Evolutionary conservation across 2,329 filamentous ascomycete species (phyloP).

Genomic region (Apiospora hydei): DNA sequence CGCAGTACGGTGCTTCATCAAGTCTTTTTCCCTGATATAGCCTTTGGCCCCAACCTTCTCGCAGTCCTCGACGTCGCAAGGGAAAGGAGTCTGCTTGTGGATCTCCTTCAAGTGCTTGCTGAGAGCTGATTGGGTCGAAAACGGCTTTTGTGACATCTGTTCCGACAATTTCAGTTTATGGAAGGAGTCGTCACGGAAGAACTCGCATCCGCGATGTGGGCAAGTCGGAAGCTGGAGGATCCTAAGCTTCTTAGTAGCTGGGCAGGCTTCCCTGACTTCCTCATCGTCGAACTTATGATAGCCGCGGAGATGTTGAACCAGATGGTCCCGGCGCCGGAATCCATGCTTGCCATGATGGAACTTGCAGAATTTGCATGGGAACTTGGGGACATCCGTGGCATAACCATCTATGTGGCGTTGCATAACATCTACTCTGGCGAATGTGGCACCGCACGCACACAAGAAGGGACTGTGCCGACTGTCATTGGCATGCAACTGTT

Average conservation of each 20-base stretch:
- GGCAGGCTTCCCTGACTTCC: conserved; percentile 25
- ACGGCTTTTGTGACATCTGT: conserved; percentile 14
- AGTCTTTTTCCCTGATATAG: conserved; percentile 34
- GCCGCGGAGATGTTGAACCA: conserved; percentile 45
- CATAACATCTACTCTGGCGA: conserved; percentile 39
- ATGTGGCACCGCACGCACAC: conserved; percentile 37
- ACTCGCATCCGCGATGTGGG: not conserved
- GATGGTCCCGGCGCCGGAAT: conserved; percentile 48
- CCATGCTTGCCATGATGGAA: conserved; percentile 41
- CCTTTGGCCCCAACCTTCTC: conserved; percentile 35
- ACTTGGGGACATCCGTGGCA: conserved; percentile 29
- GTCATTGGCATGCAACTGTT: conserved; percentile 24
- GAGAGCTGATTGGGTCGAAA: conserved; percentile 38
- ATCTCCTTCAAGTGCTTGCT: conserved; percentile 46
- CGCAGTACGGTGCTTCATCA: conserved; percentile 36
- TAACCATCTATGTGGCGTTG: conserved; percentile 36
- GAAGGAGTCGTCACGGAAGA: not conserved
- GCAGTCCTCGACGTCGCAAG: conserved; percentile 42
- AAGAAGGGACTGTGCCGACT: conserved; percentile 31
- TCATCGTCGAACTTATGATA: conserved; percentile 45
- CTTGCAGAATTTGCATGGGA: conserved; percentile 43
- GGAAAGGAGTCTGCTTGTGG: conserved; percentile 44
- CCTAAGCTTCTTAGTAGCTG: conserved; percentile 16
- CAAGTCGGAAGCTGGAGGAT: not conserved
- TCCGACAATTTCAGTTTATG: not conserved